phyloP scores from a whole-genome alignment of 208 protist species.

The Acanthamoeba royreba region DNA sequence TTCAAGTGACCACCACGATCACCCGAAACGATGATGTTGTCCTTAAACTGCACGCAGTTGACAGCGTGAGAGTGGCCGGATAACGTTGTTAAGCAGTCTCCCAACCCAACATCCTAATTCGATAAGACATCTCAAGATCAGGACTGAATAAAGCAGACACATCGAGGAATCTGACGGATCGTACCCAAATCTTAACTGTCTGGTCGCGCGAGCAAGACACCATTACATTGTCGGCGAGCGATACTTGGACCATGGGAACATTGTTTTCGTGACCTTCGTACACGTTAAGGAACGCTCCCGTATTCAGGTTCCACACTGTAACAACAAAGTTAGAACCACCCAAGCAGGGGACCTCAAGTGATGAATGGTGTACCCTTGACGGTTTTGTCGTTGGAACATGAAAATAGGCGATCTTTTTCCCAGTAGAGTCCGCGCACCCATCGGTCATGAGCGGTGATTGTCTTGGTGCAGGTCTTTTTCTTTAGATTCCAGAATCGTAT shows the following conservation, averaged over 20 bases:
- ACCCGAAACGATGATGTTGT: neutral
- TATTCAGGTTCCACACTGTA: slow-evolving; percentile 8
- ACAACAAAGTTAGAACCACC: neutral
- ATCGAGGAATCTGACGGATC: neutral
- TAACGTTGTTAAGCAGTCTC: neutral
- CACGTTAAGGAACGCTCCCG: neutral
- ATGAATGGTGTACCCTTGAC: neutral
- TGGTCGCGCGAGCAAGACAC: neutral
- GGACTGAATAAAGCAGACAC: too few relatives aligned
- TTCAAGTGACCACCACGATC: neutral
- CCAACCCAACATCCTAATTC: neutral
- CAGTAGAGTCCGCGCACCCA: neutral
- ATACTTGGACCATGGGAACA: neutral
- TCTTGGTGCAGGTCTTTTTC: slow-evolving; percentile 10
- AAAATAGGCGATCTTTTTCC: slow-evolving; percentile 7
- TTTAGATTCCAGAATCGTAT: slow-evolving; percentile 2
- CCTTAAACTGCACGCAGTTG: neutral
- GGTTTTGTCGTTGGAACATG: slow-evolving; percentile 4
- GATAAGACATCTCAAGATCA: too few relatives aligned
- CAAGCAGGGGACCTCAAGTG: neutral
- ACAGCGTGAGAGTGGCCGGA: neutral
- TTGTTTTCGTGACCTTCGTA: slow-evolving; percentile 27
- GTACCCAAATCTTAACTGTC: neutral
- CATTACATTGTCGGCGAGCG: neutral
- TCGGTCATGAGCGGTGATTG: neutral